Percentiles rank a stretch among this genome's conserved stretches.
These are phyloP conservation scores for Ramaria sp. DNA, from an alignment of 768 basidiomycete species.

Conservation along the genomic window DNA sequence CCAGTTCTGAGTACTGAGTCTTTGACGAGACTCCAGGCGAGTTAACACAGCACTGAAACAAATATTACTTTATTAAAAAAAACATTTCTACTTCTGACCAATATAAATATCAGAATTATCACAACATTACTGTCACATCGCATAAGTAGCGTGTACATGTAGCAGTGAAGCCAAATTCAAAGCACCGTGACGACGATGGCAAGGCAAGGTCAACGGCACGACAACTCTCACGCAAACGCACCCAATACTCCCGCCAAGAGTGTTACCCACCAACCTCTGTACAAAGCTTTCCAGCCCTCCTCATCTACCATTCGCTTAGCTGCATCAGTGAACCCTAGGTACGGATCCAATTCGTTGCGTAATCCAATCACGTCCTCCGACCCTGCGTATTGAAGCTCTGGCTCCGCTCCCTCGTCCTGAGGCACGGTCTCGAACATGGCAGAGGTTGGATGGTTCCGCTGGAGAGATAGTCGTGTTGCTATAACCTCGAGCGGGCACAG, in stretches of 20 bases:
- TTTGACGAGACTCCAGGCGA: too few relatives aligned
- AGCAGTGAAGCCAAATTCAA: too few relatives aligned
- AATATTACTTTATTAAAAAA: too few relatives aligned
- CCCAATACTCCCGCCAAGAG: conserved; percentile 10
- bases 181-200: too few relatives aligned
- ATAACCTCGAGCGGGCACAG: conserved; percentile 77
- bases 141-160: neutral
- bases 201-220: too few relatives aligned
- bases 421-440: conserved; percentile 64
- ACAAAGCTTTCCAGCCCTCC: conserved; percentile 64
- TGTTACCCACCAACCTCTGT: conserved; percentile 76
- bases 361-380: conserved; percentile 74
- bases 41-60: too few relatives aligned
- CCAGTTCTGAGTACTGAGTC: too few relatives aligned
- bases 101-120: too few relatives aligned
- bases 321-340: conserved; percentile 64
- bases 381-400: conserved; percentile 52
- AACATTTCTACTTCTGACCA: too few relatives aligned
- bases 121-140: neutral
- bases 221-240: conserved; percentile 5
- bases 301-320: conserved; percentile 67
- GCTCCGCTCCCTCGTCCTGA: conserved; percentile 60
- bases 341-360: conserved; percentile 71
- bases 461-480: conserved; percentile 66
- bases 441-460: conserved; percentile 66